Conservation (phyloP, 208 protist species). For the Angomonas deanei region DNA sequence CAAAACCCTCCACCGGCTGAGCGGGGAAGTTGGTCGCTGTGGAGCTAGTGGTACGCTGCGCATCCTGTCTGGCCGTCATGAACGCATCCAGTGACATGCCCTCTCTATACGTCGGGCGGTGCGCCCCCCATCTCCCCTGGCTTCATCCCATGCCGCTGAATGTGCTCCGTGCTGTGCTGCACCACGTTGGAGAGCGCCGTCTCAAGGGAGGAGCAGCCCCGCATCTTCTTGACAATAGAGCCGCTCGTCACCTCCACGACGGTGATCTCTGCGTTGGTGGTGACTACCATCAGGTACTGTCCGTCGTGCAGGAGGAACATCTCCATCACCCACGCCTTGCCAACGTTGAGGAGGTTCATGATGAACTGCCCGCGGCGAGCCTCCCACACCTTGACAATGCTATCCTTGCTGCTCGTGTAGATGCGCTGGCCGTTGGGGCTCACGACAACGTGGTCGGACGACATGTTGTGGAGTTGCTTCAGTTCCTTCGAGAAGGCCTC, state of each 20-base stretch:
- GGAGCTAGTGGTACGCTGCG: conserved; percentile 29
- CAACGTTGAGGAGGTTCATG: conserved; percentile 63
- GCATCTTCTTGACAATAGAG: conserved; percentile 66
- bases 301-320: conserved; percentile 69
- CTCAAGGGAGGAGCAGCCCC: conserved; percentile 56
- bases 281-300: conserved; percentile 71
- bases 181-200: conserved; percentile 46
- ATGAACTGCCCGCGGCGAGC: conserved; percentile 41
- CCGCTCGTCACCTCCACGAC: conserved; percentile 60
- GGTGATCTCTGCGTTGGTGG: conserved; percentile 78
- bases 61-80: conserved; percentile 32
- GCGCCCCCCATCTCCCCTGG: conserved; percentile 67
- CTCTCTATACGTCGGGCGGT: conserved; percentile 31
- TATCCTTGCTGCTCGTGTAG: conserved; percentile 73
- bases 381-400: conserved; percentile 78
- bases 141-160: conserved; percentile 64
- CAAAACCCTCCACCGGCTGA: conserved; percentile 64
- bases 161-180: conserved; percentile 45
- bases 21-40: conserved; percentile 30
- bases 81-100: conserved; percentile 34
- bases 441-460: conserved; percentile 58
- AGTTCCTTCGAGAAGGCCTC: conserved; percentile 34
- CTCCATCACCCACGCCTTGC: conserved; percentile 60
- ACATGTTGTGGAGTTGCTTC: conserved; percentile 44
- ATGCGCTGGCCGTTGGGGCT: conserved; percentile 29